phyloP scores from a whole-genome alignment of 2,329 filamentous ascomycete genomes.

The Phialophora macrospora region DNA sequence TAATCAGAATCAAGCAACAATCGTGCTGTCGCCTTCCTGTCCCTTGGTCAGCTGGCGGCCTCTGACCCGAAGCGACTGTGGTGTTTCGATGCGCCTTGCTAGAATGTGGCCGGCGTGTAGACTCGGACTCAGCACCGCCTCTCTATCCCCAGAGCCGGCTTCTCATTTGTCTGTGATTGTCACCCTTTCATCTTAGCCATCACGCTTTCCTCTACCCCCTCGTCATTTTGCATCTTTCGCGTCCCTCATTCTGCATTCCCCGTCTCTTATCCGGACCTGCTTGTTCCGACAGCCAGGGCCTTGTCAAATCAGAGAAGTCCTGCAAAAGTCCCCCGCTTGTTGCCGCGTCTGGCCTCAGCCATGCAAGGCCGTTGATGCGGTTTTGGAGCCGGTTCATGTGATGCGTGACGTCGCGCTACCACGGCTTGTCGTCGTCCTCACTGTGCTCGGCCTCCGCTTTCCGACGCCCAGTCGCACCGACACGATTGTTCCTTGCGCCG shows the following conservation, averaged over 20 bases:
- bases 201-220: constrained; percentile 1
- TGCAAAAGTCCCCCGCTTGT: constrained; percentile 18
- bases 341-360: constrained; percentile 10
- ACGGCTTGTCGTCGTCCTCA: not conserved
- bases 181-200: constrained; percentile 13
- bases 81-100: constrained; percentile 14
- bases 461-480: constrained; percentile 3
- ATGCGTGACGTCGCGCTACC: not conserved
- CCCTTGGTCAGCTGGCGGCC: not conserved
- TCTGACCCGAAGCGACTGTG: not conserved
- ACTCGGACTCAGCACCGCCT: constrained; percentile 14
- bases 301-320: constrained; percentile 4
- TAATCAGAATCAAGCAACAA: not conserved
- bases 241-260: not conserved
- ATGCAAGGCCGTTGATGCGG: constrained; percentile 2
- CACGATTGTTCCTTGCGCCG: not conserved
- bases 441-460: constrained; percentile 3
- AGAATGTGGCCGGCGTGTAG: constrained; percentile 12
- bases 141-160: not conserved
- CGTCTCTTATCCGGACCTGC: not conserved
- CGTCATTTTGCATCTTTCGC: not conserved
- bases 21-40: not conserved
- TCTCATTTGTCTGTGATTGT: constrained; percentile 11
- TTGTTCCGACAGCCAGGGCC: not conserved
- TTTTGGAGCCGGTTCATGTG: not conserved